Conservation (phyloP, 2,329 filamentous ascomycete species). For the Venturiaceae sp. region DNA sequence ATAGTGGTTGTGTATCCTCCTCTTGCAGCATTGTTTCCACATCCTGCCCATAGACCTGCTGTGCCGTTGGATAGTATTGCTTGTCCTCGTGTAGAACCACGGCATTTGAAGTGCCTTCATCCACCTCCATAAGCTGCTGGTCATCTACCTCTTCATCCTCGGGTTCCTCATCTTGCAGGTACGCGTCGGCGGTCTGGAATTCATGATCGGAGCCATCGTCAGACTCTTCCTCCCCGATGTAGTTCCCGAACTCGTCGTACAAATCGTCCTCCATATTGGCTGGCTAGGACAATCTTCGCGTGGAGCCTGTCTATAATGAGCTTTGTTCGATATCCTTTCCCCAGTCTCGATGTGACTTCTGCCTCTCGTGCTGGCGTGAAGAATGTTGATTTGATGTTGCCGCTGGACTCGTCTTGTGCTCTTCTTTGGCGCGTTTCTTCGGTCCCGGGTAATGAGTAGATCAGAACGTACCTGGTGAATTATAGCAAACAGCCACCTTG, state of each 20-base stretch:
- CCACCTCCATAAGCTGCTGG: conserved; percentile 87
- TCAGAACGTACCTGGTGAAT: too few relatives aligned
- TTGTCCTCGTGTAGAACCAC: conserved; percentile 99
- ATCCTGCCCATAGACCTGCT: conserved; percentile 87
- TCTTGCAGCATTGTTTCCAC: conserved; percentile 95
- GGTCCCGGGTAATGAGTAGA: too few relatives aligned
- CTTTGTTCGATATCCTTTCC: not conserved
- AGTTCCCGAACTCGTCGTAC: conserved; percentile 99
- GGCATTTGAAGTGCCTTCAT: conserved; percentile 85
- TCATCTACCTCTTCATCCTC: conserved; percentile 42
- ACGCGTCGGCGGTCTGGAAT: conserved; percentile 66
- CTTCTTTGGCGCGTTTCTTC: too few relatives aligned
- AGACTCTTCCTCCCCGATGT: conserved; percentile 88
- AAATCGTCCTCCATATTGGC: conserved; percentile 60
- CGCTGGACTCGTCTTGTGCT: not conserved
- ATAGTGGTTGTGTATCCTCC: conserved; percentile 88
- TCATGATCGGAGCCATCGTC: conserved; percentile 77
- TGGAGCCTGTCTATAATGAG: not conserved
- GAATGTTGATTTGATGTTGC: not conserved
- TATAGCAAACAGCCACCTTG: too few relatives aligned
- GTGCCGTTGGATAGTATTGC: conserved; percentile 97
- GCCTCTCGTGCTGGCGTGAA: not conserved
- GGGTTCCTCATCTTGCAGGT: conserved; percentile 59
- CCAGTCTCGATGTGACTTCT: not conserved
- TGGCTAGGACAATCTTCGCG: conserved; percentile 25